Base-by-base conservation (phyloP, 768 basidiomycete species). In the Mycena haematopus region DNA sequence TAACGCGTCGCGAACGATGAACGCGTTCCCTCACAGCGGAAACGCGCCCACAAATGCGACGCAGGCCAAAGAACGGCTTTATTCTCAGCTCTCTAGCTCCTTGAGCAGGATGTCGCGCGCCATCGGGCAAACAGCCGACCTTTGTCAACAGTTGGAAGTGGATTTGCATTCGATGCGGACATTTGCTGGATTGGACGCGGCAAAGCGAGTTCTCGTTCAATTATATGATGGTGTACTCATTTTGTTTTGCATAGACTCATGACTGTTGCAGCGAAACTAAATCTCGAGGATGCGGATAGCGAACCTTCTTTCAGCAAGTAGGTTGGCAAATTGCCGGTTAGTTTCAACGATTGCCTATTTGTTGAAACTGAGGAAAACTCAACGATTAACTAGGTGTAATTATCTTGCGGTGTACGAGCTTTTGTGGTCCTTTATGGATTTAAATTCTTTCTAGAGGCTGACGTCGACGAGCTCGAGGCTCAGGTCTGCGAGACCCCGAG, bases 61-160 rank as follows among this genome's bases (percentile, higher is more conserved):
- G 0, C 89, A 90, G 65, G 85, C 89, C 36, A 95, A 95, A 75
- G 88, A 93, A 68, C 77, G 91, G 58, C 86, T 94, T 24, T 95
- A 95, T 70, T 81, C 83, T 40, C 91, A 93, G 70, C 83, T 95
- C 3, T 83, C 91, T 5, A 80, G 83, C 51, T 88, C 86, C 50
- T 74, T 95, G 3, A 84, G 84, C 29, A 79, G 88, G 52, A 86
- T 94, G 74, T 85, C 88, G 52, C 76, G 84, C 21, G 86, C 88
- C 0, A 81, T 94, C 52, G 79, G 82, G 25, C 88, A 86, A 67
- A 92, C 92, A 1, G 89, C 91, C 38, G 87, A 88, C 67, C 80
- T 93, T 24, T 89, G 91, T 74, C 91, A 89, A 71, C 84, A 86
- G 56, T 80, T 95, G 67, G 86, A 91, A 65, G 80, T 84, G 47